phyloP scores from a whole-genome alignment of 768 basidiomycete species.

The Pisolithus sp. region DNA sequence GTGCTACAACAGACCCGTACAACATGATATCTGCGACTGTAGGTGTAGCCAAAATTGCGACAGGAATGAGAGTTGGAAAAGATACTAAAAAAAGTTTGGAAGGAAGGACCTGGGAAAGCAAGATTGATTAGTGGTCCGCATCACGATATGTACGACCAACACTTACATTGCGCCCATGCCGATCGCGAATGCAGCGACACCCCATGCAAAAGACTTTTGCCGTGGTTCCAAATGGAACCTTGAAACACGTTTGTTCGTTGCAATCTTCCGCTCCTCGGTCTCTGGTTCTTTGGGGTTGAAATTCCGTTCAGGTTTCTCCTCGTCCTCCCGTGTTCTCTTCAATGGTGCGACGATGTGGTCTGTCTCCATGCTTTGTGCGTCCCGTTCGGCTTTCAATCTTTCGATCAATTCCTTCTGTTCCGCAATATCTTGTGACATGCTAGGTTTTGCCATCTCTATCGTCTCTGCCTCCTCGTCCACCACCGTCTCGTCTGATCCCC shows the following conservation, averaged over 20 bases:
- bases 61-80: too few relatives aligned
- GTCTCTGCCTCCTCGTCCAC: constrained; percentile 61
- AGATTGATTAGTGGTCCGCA: background rate
- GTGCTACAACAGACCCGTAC: too few relatives aligned
- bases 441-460: constrained; percentile 52
- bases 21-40: too few relatives aligned
- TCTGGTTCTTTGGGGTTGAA: constrained; percentile 72
- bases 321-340: constrained; percentile 47
- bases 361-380: constrained; percentile 16
- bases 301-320: constrained; percentile 36
- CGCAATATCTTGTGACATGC: constrained; percentile 63
- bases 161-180: constrained; percentile 71
- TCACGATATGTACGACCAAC: too few relatives aligned
- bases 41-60: too few relatives aligned
- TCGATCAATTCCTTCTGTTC: constrained; percentile 77
- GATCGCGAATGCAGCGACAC: constrained; percentile 75
- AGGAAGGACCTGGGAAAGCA: constrained; percentile 40
- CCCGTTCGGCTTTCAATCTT: constrained; percentile 60
- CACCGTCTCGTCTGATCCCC: constrained; percentile 54
- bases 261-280: constrained; percentile 48
- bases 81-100: constrained; percentile 38
- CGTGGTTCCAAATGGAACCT: constrained; percentile 55
- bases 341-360: constrained; percentile 21
- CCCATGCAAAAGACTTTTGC: constrained; percentile 77
- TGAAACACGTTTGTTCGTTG: constrained; percentile 58